Base-by-base conservation (phyloP, 2,329 filamentous ascomycete species). In the Volutella citrinella region DNA sequence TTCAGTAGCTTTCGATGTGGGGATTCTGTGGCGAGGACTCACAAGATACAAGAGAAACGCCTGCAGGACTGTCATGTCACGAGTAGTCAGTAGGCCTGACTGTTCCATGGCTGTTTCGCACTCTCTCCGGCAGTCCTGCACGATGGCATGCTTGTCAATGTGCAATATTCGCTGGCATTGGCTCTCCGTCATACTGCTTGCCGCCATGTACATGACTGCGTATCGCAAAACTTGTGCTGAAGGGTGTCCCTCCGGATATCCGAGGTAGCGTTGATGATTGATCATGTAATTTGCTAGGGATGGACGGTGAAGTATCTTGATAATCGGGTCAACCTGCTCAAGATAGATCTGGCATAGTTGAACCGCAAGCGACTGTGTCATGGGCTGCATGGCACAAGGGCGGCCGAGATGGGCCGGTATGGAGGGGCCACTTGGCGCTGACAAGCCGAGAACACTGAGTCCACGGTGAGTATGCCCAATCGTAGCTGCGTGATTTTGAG, bases 31-130 rank as follows among this genome's bases (percentile, higher is more conserved):
- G 16, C 17, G 10, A 23, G 6, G 3, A 20, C 42, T 27, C 24
- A 42, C 38, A 22, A 44, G 32, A 33, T 57, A 59, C 15, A 59
- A 31, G 14, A 57, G 43, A 36, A 59, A 59, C 2, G 54, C 54
- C 22, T 57, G 54, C 3, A 57, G 42, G 13, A 54, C 42, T 6
- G 51, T 51, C 3, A 51, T 49, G 26, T 56, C 52, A n/a, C 33
- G 32, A 7, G 54, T 55, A 2, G 46, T 45, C 1, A 57, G 32
- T 7, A 57, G 20, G 1, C 40, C 42, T 7, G 52, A 45, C 11
- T 30, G 33, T 17, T 51, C 51, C 3, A 59, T 23, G 1, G 50
- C 45, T 1, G 27, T 25, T 23, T 55, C 46, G 13, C 35, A 38
- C 6, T 16, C 21, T 3, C 5, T 14, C n/a, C 26, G 35, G 10